These are phyloP conservation scores for Ophiocordyceps sinensis DNA, from an alignment of 2,329 filamentous ascomycete species.

Conservation along the genomic window DNA sequence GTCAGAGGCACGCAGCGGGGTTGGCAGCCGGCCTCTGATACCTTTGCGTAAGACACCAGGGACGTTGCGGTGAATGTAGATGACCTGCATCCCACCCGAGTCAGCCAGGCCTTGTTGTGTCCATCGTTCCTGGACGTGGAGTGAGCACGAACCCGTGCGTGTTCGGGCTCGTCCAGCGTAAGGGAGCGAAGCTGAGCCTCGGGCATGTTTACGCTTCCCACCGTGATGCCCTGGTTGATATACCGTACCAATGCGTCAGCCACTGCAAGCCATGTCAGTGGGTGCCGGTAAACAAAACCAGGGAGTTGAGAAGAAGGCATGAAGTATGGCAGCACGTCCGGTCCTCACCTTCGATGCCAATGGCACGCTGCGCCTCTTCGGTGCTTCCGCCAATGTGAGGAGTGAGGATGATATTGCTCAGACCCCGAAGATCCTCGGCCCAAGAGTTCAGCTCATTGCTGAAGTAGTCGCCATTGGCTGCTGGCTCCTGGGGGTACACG, in stretches of 20 bases:
- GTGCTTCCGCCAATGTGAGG: constrained; percentile 97
- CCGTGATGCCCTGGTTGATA: constrained; percentile 85
- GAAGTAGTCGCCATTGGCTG: constrained; percentile 91
- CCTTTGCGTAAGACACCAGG: constrained; percentile 83
- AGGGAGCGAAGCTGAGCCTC: constrained; percentile 83
- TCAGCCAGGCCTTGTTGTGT: not conserved
- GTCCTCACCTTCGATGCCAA: constrained; percentile 63
- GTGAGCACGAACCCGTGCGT: constrained; percentile 51
- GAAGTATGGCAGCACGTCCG: not conserved
- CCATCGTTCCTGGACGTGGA: not conserved
- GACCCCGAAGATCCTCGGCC: constrained; percentile 67
- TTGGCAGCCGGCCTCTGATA: constrained; percentile 15
- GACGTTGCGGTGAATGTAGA: constrained; percentile 94
- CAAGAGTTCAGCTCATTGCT: constrained; percentile 68
- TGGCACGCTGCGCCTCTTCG: constrained; percentile 92
- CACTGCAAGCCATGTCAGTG: constrained; percentile 31
- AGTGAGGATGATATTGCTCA: constrained; percentile 89
- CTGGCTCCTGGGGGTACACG: constrained; percentile 88
- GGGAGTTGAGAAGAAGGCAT: not conserved
- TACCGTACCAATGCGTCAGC: constrained; percentile 78
- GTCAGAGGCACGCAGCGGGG: not conserved
- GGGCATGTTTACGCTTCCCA: constrained; percentile 93
- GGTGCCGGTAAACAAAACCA: not conserved
- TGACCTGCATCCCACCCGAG: constrained; percentile 35
- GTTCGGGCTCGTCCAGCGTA: constrained; percentile 76